A percentile compares a stretch with the other conserved stretches of the same genome.
Conservation (phyloP, 805 yeast genomes). For the Dipodascopsis tothii region DNA sequence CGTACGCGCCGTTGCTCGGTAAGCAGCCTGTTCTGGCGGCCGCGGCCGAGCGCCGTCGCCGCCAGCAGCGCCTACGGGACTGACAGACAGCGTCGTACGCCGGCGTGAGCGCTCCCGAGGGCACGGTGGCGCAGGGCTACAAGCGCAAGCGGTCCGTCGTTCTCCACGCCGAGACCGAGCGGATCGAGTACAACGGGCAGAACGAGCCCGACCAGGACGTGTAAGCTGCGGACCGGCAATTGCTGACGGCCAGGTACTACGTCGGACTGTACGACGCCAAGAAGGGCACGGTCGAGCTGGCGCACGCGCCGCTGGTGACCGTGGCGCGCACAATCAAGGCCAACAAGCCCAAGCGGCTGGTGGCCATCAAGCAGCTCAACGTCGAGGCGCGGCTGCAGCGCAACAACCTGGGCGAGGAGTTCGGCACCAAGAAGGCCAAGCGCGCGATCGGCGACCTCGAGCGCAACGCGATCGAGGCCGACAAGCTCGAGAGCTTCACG, state of each 20-base stretch:
- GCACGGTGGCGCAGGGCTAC: constrained; percentile 57
- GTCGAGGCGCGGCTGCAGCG: constrained; percentile 48
- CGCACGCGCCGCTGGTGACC: constrained; percentile 54
- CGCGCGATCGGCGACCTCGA: constrained; percentile 75
- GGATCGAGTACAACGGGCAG: constrained; percentile 64
- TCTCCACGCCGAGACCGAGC: constrained; percentile 71
- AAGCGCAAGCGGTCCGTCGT: constrained; percentile 39
- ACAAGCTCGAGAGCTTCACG: constrained; percentile 64
- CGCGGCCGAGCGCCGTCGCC: not conserved
- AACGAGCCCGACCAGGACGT: constrained; percentile 34
- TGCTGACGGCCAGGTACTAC: constrained; percentile 42
- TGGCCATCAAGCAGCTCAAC: constrained; percentile 51
- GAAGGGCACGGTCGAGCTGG: constrained; percentile 56
- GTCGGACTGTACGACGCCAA: constrained; percentile 71
- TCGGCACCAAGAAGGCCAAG: constrained; percentile 95
- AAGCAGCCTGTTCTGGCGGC: not conserved
- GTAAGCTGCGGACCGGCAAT: constrained; percentile 3
- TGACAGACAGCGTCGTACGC: constrained; percentile 43
- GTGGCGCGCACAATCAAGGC: constrained; percentile 58
- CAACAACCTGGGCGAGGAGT: constrained; percentile 84
- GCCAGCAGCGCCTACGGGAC: not conserved
- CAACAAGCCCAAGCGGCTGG: constrained; percentile 51
- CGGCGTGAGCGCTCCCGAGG: constrained; percentile 57
- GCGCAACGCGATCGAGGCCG: constrained; percentile 81
- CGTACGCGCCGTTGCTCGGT: constrained; percentile 14